Percentiles rank a stretch among this genome's conserved stretches.
Conservation (phyloP, 805 yeast genomes). For the Lipomyces sp. region DNA sequence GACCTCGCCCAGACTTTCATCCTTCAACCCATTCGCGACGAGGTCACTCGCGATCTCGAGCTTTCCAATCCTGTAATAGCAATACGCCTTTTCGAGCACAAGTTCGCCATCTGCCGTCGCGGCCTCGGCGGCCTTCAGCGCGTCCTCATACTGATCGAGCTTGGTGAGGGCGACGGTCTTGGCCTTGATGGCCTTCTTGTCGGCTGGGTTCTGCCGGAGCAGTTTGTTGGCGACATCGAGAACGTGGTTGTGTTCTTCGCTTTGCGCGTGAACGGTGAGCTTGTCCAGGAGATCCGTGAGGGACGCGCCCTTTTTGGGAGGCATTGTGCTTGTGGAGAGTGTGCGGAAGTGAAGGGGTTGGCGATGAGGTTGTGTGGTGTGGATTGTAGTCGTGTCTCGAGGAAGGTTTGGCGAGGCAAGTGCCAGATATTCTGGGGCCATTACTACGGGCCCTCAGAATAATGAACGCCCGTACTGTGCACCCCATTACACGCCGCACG, state of each 20-base stretch:
- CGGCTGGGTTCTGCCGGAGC: constrained; percentile 35
- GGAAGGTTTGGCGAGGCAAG: neutral
- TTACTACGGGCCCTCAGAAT: too few species aligned
- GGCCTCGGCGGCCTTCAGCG: constrained; percentile 43
- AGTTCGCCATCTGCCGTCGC: constrained; percentile 1
- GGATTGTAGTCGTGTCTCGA: too few species aligned
- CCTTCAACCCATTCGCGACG: constrained; percentile 26
- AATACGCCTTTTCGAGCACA: constrained; percentile 53
- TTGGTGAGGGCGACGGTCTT: constrained; percentile 60
- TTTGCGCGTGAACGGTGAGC: constrained; percentile 39
- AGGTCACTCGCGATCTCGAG: constrained; percentile 35
- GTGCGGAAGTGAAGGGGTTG: neutral
- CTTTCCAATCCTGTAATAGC: constrained; percentile 56
- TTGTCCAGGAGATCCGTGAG: constrained; percentile 36
- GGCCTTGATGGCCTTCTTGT: constrained; percentile 38
- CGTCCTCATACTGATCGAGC: constrained; percentile 53
- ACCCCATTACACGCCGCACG: too few species aligned
- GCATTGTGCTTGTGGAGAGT: constrained; percentile 6
- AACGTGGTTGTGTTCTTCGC: constrained; percentile 41
- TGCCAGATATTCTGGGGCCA: too few species aligned
- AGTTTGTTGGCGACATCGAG: constrained; percentile 36
- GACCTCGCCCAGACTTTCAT: neutral
- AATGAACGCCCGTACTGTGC: too few species aligned
- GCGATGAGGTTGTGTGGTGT: too few species aligned
- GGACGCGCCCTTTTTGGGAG: constrained; percentile 15